A percentile compares a stretch with the other conserved stretches of the same genome.
Conservation (phyloP, 1,284 basidiomycete genomes). For the Papiliotrema terrestris region DNA sequence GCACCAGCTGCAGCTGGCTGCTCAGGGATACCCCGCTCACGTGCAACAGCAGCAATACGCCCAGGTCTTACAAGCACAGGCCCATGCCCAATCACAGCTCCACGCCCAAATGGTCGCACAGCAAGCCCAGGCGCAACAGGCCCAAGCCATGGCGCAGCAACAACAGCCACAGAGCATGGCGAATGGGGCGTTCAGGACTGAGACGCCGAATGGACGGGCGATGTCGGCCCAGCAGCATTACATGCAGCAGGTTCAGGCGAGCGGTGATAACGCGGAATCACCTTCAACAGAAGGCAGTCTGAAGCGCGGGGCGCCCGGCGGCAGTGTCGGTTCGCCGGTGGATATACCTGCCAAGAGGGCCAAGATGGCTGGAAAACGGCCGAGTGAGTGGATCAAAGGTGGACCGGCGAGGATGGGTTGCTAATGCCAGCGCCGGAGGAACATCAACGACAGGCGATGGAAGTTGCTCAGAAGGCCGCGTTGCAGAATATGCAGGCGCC, state of each 20-base stretch:
- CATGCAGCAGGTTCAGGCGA: background rate
- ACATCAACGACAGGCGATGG: slow-evolving; percentile 23
- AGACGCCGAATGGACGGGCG: background rate
- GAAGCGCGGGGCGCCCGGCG: slow-evolving; percentile 11
- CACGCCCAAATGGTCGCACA: slow-evolving; percentile 10
- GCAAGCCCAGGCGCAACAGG: slow-evolving; percentile 4
- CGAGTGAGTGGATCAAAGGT: background rate
- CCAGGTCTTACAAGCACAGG: background rate
- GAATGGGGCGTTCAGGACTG: background rate
- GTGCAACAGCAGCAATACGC: background rate
- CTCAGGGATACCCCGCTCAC: background rate
- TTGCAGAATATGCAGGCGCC: slow-evolving; percentile 5
- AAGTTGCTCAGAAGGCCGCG: slow-evolving; percentile 15
- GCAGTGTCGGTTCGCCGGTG: slow-evolving; percentile 8
- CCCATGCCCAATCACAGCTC: background rate
- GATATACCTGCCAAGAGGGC: slow-evolving; percentile 18
- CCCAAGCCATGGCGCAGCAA: slow-evolving; percentile 6
- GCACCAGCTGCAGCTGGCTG: background rate
- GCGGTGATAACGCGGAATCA: slow-evolving; percentile 3
- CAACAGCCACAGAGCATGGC: slow-evolving; percentile 3
- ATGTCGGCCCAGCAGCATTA: background rate
- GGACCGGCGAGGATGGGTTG: background rate
- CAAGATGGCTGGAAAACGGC: background rate
- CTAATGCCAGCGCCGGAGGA: slow-evolving; percentile 19
- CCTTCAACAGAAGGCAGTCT: slow-evolving; percentile 5